A percentile compares a stretch with the other conserved stretches of the same genome.
Evolutionary conservation across 805 yeast genomes (phyloP).

Genomic region (Zygosaccharomyces lentus): DNA sequence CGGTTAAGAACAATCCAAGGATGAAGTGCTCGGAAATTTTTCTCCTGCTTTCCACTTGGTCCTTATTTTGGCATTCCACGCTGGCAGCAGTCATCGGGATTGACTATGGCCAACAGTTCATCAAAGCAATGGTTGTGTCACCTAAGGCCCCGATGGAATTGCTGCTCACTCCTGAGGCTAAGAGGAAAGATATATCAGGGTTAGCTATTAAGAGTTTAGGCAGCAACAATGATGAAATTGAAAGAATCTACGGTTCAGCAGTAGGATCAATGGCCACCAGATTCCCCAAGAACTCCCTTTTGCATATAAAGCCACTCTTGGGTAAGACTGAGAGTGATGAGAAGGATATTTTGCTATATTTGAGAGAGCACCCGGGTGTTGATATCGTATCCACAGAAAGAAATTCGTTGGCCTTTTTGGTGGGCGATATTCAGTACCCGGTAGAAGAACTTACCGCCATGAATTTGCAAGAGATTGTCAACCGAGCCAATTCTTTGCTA

Average conservation of each 20-base stretch:
- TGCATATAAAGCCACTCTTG: conserved; percentile 64
- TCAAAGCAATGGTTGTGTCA: conserved; percentile 84
- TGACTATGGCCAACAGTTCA: conserved; percentile 83
- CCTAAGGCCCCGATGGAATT: conserved; percentile 88
- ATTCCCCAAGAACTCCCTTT: conserved; percentile 64
- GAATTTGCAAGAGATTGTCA: conserved; percentile 62
- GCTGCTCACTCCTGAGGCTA: conserved; percentile 83
- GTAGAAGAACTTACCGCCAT: conserved; percentile 84
- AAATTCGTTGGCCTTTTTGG: conserved; percentile 51
- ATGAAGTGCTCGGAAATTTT: conserved; percentile 11
- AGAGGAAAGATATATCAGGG: conserved; percentile 84
- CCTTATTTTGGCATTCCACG: conserved; percentile 17
- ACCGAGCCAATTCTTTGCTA: conserved; percentile 61
- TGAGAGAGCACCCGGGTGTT: conserved; percentile 57
- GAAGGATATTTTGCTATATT: conserved; percentile 44
- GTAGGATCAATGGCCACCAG: conserved; percentile 66
- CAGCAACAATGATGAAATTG: conserved; percentile 43
- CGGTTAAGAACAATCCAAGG: neutral
- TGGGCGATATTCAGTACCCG: conserved; percentile 47
- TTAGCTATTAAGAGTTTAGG: conserved; percentile 52
- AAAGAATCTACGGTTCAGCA: conserved; percentile 75
- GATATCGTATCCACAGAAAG: conserved; percentile 43
- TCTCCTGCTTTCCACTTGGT: conserved; percentile 5
- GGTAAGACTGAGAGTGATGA: conserved; percentile 55
- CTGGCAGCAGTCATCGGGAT: conserved; percentile 73